Conservation (phyloP, 371 early-diverging fungal genomes). For the Circinella minor region DNA sequence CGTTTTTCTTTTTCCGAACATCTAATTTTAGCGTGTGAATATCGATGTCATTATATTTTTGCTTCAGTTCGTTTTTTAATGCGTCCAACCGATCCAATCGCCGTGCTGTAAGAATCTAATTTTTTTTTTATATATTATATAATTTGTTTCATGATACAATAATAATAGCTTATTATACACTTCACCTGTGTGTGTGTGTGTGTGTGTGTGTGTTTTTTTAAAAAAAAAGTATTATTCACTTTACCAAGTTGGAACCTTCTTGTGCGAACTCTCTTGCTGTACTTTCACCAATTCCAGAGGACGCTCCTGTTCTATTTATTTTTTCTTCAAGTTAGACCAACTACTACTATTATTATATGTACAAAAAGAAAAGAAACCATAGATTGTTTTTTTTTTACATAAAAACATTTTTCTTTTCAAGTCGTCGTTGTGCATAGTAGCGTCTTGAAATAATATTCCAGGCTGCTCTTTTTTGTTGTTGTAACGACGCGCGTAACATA, state of each 20-base stretch:
- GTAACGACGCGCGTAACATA: constrained; percentile 4
- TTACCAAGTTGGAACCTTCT: constrained; percentile 76
- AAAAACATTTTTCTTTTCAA: constrained; percentile 20
- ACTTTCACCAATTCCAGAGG: constrained; percentile 88
- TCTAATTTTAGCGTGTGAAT: constrained; percentile 74
- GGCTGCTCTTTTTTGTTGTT: constrained; percentile 3
- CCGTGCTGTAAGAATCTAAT: constrained; percentile 78
- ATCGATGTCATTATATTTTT: constrained; percentile 48
- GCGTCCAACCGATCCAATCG: constrained; percentile 68
- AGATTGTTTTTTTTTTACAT: constrained; percentile 2
- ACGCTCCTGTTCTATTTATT: constrained; percentile 80
- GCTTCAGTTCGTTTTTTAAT: constrained; percentile 56
- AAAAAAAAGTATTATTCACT: not conserved
- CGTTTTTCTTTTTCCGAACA: constrained; percentile 64
- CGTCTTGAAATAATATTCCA: constrained; percentile 9
- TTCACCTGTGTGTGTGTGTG: not conserved
- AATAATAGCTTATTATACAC: not conserved
- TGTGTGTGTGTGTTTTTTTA: too few relatives aligned
- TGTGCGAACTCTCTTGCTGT: constrained; percentile 86
- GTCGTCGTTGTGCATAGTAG: constrained; percentile 12
- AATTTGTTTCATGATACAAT: not conserved
- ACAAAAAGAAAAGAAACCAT: not conserved
- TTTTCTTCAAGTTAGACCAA: not conserved
- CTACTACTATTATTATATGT: not conserved
- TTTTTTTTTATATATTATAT: not conserved